Conservation (phyloP, 2,329 filamentous ascomycete genomes). For the Trichoderma semiorbis region DNA sequence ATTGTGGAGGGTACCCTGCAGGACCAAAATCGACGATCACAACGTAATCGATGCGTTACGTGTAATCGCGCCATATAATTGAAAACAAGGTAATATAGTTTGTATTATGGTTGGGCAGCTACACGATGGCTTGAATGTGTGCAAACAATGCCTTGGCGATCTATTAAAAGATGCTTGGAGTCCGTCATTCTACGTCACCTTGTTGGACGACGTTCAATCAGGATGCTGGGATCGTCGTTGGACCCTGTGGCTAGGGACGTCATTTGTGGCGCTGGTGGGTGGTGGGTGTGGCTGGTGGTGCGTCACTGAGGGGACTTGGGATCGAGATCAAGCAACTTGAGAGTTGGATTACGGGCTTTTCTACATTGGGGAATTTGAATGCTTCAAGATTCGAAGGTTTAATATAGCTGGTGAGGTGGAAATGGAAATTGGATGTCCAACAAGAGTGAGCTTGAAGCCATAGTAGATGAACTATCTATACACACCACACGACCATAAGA, state of each 20-base stretch:
- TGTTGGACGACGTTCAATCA: not conserved
- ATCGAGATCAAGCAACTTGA: not conserved
- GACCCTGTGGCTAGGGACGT: slow-evolving; percentile 17
- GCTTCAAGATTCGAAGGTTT: not conserved
- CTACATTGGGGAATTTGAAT: not conserved
- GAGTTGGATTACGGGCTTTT: not conserved
- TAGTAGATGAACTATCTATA: too few species aligned
- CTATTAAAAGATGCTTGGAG: not conserved
- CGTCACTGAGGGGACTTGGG: not conserved
- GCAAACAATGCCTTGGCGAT: not conserved
- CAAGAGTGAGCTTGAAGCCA: not conserved
- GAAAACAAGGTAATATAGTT: not conserved
- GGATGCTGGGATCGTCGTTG: not conserved
- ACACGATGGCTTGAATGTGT: not conserved
- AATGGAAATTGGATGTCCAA: not conserved
- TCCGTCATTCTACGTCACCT: slow-evolving; percentile 8
- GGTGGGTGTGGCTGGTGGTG: not conserved
- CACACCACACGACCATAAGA: too few species aligned
- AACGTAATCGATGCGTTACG: not conserved
- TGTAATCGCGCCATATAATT: not conserved
- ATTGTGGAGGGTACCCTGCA: slow-evolving; percentile 4
- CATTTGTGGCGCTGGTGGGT: slow-evolving; percentile 8
- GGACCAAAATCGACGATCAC: not conserved
- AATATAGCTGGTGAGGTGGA: not conserved
- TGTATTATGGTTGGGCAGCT: not conserved